These are phyloP conservation scores for Phytopythium chamaehyphon DNA, from an alignment of 352 stramenopile genomes.

Conservation along the genomic window DNA sequence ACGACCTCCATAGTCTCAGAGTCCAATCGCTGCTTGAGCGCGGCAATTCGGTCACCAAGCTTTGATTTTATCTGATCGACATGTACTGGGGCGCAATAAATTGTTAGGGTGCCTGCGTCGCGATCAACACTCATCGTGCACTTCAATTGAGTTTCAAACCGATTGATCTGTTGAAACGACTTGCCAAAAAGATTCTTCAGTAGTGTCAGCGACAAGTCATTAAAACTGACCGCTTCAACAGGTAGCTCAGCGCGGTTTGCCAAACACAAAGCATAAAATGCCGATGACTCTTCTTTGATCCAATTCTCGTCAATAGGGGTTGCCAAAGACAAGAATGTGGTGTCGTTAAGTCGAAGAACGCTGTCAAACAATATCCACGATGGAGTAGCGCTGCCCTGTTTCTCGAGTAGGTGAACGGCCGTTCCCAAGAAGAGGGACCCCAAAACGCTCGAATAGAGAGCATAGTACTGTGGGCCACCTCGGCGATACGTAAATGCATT, in stretches of 20 bases:
- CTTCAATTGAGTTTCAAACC: constrained; percentile 14
- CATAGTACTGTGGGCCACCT: not conserved
- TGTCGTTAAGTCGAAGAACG: not conserved
- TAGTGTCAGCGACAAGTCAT: constrained; percentile 5
- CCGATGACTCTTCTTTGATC: not conserved
- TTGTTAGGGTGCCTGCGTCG: constrained; percentile 3
- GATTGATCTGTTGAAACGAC: constrained; percentile 9
- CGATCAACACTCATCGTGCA: constrained; percentile 16
- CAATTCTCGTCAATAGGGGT: not conserved
- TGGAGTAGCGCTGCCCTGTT: not conserved
- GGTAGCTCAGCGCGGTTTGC: not conserved
- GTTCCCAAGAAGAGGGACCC: not conserved
- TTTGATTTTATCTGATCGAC: not conserved
- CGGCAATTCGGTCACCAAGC: not conserved
- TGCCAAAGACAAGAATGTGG: not conserved
- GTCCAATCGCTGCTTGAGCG: not conserved
- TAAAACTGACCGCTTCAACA: not conserved
- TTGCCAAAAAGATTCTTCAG: constrained; percentile 19
- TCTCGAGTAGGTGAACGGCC: not conserved
- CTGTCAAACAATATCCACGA: not conserved
- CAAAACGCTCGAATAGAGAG: not conserved
- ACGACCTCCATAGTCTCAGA: not conserved
- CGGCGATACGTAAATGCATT: not conserved
- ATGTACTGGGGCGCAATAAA: not conserved
- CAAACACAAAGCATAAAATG: not conserved